Evolutionary conservation across 352 stramenopile genomes (phyloP), one percentile per base, ranked within the genome.

Genomic region (Phytopythium chamaehyphon): DNA sequence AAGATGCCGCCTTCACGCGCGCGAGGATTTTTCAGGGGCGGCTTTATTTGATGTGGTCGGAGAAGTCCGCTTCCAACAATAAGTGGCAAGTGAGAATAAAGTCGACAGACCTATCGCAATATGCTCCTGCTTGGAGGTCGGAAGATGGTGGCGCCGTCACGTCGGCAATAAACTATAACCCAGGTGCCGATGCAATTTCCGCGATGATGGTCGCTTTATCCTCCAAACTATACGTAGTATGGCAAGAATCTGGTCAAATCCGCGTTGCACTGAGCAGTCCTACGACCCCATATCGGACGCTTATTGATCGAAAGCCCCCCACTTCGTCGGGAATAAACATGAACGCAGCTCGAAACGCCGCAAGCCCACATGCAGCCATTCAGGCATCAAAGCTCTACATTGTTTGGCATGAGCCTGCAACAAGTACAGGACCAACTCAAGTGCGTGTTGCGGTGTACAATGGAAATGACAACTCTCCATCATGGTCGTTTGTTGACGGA

Each of bases 361-460:
- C 55, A 8, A 46, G 45, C 1, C 72, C 81, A 9, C 55, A 66
- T n/a, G 40, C 72, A 0, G 47, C 57, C 0, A 42, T 63, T 0
- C 73, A 81, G 39, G 62, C 53, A 8, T 57, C 58, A 1, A 86
- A 81, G 15, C 28, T 91, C 14, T 89, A 87, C 23, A 55, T 57
- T 3, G 70, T 62, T 12, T 91, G 81, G 81, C 71, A 88, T 12
- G 77, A 88, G 52, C 61, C 23, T 3, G 40, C 53, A 0, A 43
- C 56, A 7, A 51, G 62, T 0, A 35, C 54, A 0, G 16, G 19
- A 0, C 37, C 48, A 6, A 54, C 65, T 6, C 74, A 88, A 28
- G 72, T 87, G 33, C 81, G 77, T 24, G 71, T 89, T 1, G 65
- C 66, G 0, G 60, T 88, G 16, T 91, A 65, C 35, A 85, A 80